A percentile compares a stretch with the other conserved stretches of the same genome.
These are phyloP conservation scores for Hypoxylon sp. DNA, from an alignment of 2,329 filamentous ascomycete species.

Conservation along the genomic window DNA sequence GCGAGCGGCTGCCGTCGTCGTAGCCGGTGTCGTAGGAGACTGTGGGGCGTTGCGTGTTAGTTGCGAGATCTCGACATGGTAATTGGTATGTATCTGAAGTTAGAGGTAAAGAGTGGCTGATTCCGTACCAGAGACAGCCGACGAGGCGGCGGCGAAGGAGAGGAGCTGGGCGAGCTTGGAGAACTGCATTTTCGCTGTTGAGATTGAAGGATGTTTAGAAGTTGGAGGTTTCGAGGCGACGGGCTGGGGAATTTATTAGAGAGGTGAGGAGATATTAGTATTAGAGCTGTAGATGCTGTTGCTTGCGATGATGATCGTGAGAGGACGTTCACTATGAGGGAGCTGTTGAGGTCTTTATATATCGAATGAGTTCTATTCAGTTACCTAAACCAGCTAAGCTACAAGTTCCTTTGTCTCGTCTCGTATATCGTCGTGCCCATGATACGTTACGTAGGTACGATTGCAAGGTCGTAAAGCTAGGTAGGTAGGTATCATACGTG, in stretches of 20 bases:
- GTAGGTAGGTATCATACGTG: constrained; percentile 42
- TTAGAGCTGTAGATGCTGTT: constrained; percentile 31
- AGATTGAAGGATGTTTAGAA: not conserved
- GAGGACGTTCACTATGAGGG: constrained; percentile 13
- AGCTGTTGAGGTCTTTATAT: constrained; percentile 34
- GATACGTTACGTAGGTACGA: constrained; percentile 35
- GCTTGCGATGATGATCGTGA: constrained; percentile 28
- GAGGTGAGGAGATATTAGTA: constrained; percentile 18
- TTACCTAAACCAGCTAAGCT: constrained; percentile 23
- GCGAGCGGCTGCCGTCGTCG: constrained; percentile 68
- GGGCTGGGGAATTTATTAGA: constrained; percentile 26
- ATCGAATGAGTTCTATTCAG: constrained; percentile 22
- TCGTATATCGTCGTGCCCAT: constrained; percentile 35
- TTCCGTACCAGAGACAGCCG: constrained; percentile 47
- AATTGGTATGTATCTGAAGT: too few species aligned
- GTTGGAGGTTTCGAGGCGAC: constrained; percentile 3
- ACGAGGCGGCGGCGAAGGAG: constrained; percentile 46
- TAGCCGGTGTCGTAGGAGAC: constrained; percentile 81
- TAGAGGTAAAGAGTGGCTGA: not conserved
- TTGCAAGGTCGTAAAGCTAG: constrained; percentile 18
- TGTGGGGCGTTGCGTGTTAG: constrained; percentile 48
- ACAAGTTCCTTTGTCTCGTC: constrained; percentile 16
- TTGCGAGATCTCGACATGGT: not conserved
- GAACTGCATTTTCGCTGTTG: constrained; percentile 50
- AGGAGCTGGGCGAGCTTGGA: constrained; percentile 48